phyloP scores from a whole-genome alignment of 768 basidiomycete genomes.

The Serendipita sp. region DNA sequence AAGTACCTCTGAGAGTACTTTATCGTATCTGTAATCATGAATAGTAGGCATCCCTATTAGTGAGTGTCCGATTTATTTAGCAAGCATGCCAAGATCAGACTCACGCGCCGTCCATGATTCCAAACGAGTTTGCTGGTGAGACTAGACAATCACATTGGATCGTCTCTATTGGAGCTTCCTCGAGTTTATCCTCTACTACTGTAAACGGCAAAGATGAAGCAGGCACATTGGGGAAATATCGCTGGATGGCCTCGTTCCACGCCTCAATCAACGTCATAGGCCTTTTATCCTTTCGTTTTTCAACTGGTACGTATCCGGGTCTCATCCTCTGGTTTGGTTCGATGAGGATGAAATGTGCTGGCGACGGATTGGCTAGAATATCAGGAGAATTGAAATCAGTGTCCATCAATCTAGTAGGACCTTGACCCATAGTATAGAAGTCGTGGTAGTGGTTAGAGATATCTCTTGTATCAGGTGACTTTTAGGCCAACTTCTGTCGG shows the following conservation, averaged over 20 bases:
- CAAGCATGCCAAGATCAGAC: background rate
- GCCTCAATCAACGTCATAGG: background rate
- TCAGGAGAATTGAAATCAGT: too few species aligned
- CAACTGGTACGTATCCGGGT: too few species aligned
- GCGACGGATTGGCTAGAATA: background rate
- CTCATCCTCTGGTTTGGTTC: background rate
- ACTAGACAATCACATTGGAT: constrained; percentile 16
- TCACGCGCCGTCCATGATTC: constrained; percentile 19
- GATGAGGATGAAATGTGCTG: constrained; percentile 2
- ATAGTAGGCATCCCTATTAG: background rate
- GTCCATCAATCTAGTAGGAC: too few species aligned
- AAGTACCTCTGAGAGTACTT: constrained; percentile 12
- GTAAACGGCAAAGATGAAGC: background rate
- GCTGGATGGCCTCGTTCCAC: background rate
- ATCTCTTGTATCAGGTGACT: too few species aligned
- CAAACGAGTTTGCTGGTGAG: constrained; percentile 19
- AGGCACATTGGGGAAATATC: background rate
- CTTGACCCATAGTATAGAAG: too few species aligned
- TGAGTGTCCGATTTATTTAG: background rate
- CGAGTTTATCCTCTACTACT: background rate
- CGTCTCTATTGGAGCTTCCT: background rate
- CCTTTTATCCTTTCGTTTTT: background rate
- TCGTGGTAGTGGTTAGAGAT: too few species aligned
- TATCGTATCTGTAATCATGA: constrained; percentile 12
- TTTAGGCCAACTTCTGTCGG: too few species aligned